These are phyloP conservation scores for Penicillium angulare DNA, from an alignment of 495 filamentous ascomycete species.

Conservation along the genomic window DNA sequence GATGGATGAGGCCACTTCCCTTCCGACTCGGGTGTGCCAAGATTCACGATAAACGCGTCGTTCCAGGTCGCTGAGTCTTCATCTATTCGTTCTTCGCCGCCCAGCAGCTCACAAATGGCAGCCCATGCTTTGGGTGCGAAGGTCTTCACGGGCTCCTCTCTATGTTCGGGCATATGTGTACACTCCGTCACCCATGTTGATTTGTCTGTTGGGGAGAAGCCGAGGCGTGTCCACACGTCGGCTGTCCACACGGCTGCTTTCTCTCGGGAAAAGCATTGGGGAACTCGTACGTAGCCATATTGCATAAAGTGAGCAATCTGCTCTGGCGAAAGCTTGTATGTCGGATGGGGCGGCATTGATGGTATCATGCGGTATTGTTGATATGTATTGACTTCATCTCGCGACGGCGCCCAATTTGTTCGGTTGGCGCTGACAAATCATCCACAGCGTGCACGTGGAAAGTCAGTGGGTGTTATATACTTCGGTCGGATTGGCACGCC, in stretches of 20 bases:
- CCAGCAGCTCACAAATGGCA: constrained; percentile 68
- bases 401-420: too few relatives aligned
- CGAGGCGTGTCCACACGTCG: constrained; percentile 68
- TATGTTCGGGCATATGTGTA: constrained; percentile 65
- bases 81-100: constrained; percentile 58
- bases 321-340: constrained; percentile 49
- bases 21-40: constrained; percentile 58
- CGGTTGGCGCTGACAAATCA: too few relatives aligned
- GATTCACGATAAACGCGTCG: constrained; percentile 71
- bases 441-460: too few relatives aligned
- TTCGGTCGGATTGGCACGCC: too few relatives aligned
- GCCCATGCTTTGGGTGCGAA: constrained; percentile 69
- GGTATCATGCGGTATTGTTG: too few relatives aligned
- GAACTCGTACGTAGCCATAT: constrained; percentile 63
- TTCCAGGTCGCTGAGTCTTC: constrained; percentile 55
- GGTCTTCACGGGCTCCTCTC: constrained; percentile 47
- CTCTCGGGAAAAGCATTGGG: constrained; percentile 58
- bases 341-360: not conserved
- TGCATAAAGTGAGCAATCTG: constrained; percentile 65
- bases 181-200: constrained; percentile 62
- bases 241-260: constrained; percentile 56
- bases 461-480: too few relatives aligned
- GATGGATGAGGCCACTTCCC: constrained; percentile 46
- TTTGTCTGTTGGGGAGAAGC: constrained; percentile 63
- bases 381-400: too few relatives aligned